Evolutionary conservation across 352 stramenopile species (phyloP), one percentile per base, ranked within the genome.

Genomic region (Globisporangium canariense): DNA sequence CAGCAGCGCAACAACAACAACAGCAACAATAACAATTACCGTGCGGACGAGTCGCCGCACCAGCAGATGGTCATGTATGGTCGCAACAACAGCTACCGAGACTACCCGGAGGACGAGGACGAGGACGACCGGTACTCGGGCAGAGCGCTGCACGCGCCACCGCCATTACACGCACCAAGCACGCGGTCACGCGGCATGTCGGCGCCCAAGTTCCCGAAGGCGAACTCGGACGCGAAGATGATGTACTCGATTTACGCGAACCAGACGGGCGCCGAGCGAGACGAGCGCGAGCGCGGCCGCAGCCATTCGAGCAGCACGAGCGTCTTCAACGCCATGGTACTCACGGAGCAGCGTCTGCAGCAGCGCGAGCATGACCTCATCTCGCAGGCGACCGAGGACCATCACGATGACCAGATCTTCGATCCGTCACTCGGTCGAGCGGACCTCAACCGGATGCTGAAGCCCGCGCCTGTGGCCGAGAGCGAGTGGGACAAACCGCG

Each of bases 261-360:
- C 57, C 50, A 67, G 32, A n/a, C 43, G 0, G 66, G 69, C 28
- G 46, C 25, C 4, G 43, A 59, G 62, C 56, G 40, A 4, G 45
- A 40, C 4, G 51, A 62, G 18, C 49, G 55, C 25, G 32, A 65
- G 20, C 62, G 65, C 34, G 36, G 49, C 10, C 66, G 43, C 16
- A 71, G 66, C 38, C 54, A 55, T 40, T 66, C 58, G 54, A 65
- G 18, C 74, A 79, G n/a, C 70, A 20, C 38, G n/a, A 58, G 52
- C 40, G 30, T 28, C 4, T 59, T 76, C 59, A 88, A 86, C 64
- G 82, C 83, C 4, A 54, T 90, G 47, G 63, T 64, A 25, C 62
- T 89, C 36, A 81, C 71, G 9, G 83, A 89, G 28, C 78, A 90
- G 62, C 83, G 80, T 8, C 77, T 87, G n/a, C 80, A 74, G 54